Conservation (phyloP, 768 basidiomycete species). For the Boletus vermiculosoides region DNA sequence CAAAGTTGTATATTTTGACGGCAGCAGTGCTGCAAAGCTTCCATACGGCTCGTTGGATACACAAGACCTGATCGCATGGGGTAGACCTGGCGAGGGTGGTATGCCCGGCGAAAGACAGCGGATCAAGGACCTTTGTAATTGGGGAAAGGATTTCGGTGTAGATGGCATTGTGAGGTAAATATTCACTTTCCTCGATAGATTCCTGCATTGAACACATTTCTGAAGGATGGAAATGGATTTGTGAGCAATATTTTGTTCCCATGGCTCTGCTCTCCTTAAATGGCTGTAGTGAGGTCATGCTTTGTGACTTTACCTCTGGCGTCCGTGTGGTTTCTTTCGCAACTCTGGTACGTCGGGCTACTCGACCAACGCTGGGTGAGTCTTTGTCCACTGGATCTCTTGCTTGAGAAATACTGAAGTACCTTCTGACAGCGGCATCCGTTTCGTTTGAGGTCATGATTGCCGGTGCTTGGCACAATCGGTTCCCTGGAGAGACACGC, state of each 20-base stretch:
- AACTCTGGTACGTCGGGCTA: constrained; percentile 1
- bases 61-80: constrained; percentile 50
- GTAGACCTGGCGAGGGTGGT: constrained; percentile 21
- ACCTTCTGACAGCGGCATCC: background rate
- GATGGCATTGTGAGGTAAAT: constrained; percentile 48
- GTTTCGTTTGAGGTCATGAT: constrained; percentile 3
- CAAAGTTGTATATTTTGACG: constrained; percentile 52
- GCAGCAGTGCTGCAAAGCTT: constrained; percentile 47
- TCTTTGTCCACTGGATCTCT: background rate
- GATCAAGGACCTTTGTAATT: constrained; percentile 41
- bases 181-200: background rate
- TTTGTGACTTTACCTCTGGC: constrained; percentile 34
- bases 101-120: constrained; percentile 34
- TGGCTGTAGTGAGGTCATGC: constrained; percentile 35
- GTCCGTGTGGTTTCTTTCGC: constrained; percentile 23
- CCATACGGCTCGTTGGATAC: constrained; percentile 41
- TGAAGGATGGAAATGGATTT: constrained; percentile 36
- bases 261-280: background rate
- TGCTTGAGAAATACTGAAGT: background rate
- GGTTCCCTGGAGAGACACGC: constrained; percentile 37
- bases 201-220: background rate
- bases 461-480: constrained; percentile 34
- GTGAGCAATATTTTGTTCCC: constrained; percentile 15
- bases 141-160: constrained; percentile 40
- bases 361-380: background rate